Evolutionary conservation across 139 green algal genomes (phyloP).

Genomic region (Volvox africanus): DNA sequence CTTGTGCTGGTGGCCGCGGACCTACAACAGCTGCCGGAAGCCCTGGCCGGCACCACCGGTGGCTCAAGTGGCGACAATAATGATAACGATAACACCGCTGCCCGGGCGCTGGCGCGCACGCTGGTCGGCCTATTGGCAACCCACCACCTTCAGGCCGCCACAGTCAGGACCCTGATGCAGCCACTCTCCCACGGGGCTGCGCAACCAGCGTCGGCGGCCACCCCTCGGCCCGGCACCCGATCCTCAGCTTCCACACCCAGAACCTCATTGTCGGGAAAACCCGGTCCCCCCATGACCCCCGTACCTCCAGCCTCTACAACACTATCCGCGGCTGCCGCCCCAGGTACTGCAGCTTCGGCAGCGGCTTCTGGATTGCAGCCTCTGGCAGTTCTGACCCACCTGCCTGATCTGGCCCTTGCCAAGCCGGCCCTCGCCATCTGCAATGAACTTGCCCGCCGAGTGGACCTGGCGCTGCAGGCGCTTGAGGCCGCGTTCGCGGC

Average conservation of each 20-base stretch:
- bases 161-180: neutral
- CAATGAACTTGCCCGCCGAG: neutral
- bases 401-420: neutral
- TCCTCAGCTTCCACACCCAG: neutral
- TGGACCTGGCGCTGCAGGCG: conserved; percentile 9
- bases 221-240: neutral
- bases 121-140: conserved; percentile 16
- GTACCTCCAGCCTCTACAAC: neutral
- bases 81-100: neutral
- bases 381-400: conserved; percentile 25
- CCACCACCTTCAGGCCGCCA: conserved; percentile 25
- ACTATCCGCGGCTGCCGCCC: neutral
- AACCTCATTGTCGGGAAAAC: neutral
- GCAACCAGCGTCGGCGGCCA: neutral
- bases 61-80: neutral
- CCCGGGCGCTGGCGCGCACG: conserved; percentile 20
- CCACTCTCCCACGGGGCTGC: neutral
- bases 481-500: conserved; percentile 10
- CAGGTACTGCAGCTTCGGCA: too few species aligned
- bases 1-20: conserved; percentile 33
- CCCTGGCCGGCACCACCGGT: neutral
- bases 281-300: neutral
- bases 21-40: conserved; percentile 8
- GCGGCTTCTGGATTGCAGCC: neutral
- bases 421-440: conserved; percentile 10